phyloP scores from a whole-genome alignment of 2,329 filamentous ascomycete species.

The Mycosphaerelloides madeirae region DNA sequence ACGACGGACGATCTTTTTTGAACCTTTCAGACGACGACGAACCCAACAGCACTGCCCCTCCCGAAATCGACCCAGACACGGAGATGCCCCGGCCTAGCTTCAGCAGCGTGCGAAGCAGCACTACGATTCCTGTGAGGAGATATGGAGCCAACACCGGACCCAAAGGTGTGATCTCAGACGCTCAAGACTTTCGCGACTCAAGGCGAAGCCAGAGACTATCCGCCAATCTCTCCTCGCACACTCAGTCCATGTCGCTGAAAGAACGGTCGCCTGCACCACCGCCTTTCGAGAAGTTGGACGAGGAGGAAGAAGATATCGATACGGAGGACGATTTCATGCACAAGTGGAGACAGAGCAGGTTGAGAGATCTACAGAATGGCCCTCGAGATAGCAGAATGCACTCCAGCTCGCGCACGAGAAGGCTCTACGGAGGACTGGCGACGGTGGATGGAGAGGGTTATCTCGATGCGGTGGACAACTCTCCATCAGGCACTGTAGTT shows the following conservation, averaged over 20 bases:
- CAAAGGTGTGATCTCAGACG: slow-evolving; percentile 83
- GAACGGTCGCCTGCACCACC: slow-evolving; percentile 8
- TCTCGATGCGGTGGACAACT: slow-evolving; percentile 93
- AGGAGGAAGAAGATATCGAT: slow-evolving; percentile 53
- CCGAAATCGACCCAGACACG: slow-evolving; percentile 3
- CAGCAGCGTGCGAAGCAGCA: slow-evolving; percentile 33
- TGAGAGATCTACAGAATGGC: slow-evolving; percentile 64
- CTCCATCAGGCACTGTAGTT: slow-evolving; percentile 72
- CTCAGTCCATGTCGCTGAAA: slow-evolving; percentile 12
- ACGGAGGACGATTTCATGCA: slow-evolving; percentile 78
- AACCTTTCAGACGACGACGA: slow-evolving; percentile 43
- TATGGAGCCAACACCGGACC: slow-evolving; percentile 71
- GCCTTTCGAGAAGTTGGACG: slow-evolving; percentile 21
- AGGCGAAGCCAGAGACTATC: slow-evolving; percentile 26
- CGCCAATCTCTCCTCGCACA: slow-evolving; percentile 17
- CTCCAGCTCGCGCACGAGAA: slow-evolving; percentile 43
- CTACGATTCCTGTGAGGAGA: slow-evolving; percentile 55
- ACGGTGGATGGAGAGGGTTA: slow-evolving; percentile 87
- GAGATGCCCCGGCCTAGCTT: slow-evolving; percentile 35
- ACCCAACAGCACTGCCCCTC: slow-evolving; percentile 47
- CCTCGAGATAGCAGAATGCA: slow-evolving; percentile 61
- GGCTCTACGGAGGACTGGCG: slow-evolving; percentile 73
- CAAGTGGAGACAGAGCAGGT: slow-evolving; percentile 76
- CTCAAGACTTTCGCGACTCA: slow-evolving; percentile 60
- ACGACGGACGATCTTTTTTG: slow-evolving; percentile 35